Conservation (phyloP, 345 rosid genomes). For the Xanthoceras sorbifolium region DNA sequence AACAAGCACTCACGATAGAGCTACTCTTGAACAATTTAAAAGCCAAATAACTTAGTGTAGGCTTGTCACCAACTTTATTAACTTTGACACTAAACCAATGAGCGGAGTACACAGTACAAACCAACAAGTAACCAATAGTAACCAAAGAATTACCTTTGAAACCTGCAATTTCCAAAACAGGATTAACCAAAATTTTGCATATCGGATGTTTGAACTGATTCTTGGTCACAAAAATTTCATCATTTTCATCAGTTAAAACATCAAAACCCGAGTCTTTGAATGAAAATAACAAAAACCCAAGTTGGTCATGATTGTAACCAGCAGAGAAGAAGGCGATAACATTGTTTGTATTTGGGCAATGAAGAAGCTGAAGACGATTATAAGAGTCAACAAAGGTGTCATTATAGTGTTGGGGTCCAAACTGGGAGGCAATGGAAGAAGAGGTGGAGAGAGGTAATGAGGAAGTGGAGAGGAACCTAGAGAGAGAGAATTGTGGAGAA, state of each 20-base stretch:
- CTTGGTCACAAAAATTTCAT: conserved; percentile 20
- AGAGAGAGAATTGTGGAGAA: conserved; percentile 32
- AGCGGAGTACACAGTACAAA: conserved; percentile 35
- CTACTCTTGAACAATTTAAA: conserved; percentile 42
- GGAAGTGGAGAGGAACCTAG: conserved; percentile 34
- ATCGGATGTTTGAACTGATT: conserved; percentile 34
- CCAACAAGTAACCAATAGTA: conserved; percentile 46
- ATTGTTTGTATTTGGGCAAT: conserved; percentile 16
- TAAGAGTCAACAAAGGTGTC: conserved; percentile 18
- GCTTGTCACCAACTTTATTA: conserved; percentile 17
- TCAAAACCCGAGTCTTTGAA: conserved; percentile 18
- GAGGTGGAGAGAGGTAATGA: conserved; percentile 27
- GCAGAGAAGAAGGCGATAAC: conserved; percentile 43
- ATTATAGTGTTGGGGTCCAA: conserved; percentile 20
- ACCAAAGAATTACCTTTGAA: conserved; percentile 14
- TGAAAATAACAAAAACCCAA: conserved; percentile 41
- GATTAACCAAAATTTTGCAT: conserved; percentile 38
- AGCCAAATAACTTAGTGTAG: conserved; percentile 31
- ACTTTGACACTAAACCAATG: conserved; percentile 43
- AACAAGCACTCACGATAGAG: conserved; percentile 41
- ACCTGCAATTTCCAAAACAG: conserved; percentile 13
- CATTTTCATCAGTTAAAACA: conserved; percentile 23
- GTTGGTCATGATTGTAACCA: conserved; percentile 41
- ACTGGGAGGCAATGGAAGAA: conserved; percentile 27
- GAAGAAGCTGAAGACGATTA: conserved; percentile 39